These are phyloP conservation scores for Gentiana dahurica DNA, from an alignment of 257 asterid species.

Conservation along the genomic window DNA sequence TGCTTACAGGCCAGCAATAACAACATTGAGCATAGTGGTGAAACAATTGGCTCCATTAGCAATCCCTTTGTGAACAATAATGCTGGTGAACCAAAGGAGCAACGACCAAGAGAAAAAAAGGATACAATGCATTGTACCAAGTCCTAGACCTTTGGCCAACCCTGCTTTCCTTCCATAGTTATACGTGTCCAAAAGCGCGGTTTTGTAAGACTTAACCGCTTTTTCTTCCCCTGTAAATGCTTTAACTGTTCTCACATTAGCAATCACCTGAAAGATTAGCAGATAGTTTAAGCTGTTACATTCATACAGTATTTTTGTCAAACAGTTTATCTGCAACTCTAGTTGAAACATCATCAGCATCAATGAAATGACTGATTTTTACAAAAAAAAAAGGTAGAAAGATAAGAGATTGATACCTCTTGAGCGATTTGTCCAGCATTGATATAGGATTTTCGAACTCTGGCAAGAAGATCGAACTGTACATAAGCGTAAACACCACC, in stretches of 20 bases:
- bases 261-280: slow-evolving; percentile 47
- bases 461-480: slow-evolving; percentile 70
- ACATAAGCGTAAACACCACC: slow-evolving; percentile 94
- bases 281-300: too few species aligned
- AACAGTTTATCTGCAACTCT: too few species aligned
- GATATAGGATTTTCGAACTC: slow-evolving; percentile 85
- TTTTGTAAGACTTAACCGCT: slow-evolving; percentile 56
- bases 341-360: too few species aligned
- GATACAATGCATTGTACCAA: slow-evolving; percentile 82
- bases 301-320: too few species aligned
- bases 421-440: slow-evolving; percentile 97
- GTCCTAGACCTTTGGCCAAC: slow-evolving; percentile 88
- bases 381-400: background rate
- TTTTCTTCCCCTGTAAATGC: slow-evolving; percentile 92
- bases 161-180: slow-evolving; percentile 79
- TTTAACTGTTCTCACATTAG: slow-evolving; percentile 87
- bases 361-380: too few species aligned
- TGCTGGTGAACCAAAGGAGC: slow-evolving; percentile 94
- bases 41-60: slow-evolving; percentile 94
- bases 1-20: slow-evolving; percentile 88
- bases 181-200: slow-evolving; percentile 57
- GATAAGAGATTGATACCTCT: slow-evolving; percentile 40
- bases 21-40: slow-evolving; percentile 99
- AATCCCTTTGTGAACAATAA: slow-evolving; percentile 76
- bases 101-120: slow-evolving; percentile 92